Percentiles rank a stretch among this genome's conserved stretches.
Evolutionary conservation across 2,329 filamentous ascomycete species (phyloP).

Genomic region (Neonectria coccinea): DNA sequence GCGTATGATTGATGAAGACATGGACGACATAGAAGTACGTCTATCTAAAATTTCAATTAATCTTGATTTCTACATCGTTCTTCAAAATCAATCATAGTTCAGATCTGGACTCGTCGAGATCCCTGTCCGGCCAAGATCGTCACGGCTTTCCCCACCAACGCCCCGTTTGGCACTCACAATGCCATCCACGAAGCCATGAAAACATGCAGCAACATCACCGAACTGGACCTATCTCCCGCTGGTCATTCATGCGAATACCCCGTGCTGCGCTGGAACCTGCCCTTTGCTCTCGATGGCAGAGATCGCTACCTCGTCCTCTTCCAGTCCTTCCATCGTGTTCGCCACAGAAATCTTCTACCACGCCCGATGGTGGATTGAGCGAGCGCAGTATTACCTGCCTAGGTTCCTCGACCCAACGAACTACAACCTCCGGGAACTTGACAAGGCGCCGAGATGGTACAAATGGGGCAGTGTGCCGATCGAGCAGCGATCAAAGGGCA

Average conservation of each 20-base stretch:
- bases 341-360: no score
- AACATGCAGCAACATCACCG: slow-evolving; percentile 15
- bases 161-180: neutral
- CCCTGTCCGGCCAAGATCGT: slow-evolving; percentile 19
- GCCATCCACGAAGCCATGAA: slow-evolving; percentile 22
- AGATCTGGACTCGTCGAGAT: neutral
- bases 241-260: neutral
- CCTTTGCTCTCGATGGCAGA: slow-evolving; percentile 25
- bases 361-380: no score
- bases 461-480: neutral
- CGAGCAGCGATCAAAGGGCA: slow-evolving; percentile 20
- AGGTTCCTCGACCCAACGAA: no score
- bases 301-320: slow-evolving; percentile 20
- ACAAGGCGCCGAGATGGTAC: no score
- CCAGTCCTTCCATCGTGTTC: no score
- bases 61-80: no score
- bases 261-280: neutral
- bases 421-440: no score
- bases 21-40: no score
- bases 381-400: no score
- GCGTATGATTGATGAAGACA: no score
- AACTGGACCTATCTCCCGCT: neutral
- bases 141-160: neutral
- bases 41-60: no score
- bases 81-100: no score